Evolutionary conservation across 2,329 filamentous ascomycete species (phyloP).

Genomic region (Colletotrichum musicola): DNA sequence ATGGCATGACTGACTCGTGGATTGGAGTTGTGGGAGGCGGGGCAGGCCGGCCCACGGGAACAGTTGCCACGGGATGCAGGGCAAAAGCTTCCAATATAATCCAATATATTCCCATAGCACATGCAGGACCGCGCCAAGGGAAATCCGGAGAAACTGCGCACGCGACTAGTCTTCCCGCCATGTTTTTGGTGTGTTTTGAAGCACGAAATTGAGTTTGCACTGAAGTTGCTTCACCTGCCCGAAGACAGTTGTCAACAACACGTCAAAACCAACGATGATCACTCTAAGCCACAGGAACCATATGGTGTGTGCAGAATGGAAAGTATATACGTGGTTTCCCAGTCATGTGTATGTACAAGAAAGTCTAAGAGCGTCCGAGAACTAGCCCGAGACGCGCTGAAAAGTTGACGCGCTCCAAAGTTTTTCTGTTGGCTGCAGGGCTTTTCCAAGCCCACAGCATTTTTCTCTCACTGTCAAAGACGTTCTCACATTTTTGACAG

Average conservation of each 20-base stretch:
- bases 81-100: not conserved
- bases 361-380: not conserved
- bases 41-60: not conserved
- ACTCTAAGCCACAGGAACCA: not conserved
- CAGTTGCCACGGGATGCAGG: not conserved
- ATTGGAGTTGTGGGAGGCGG: constrained; percentile 1
- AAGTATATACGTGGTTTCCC: constrained; percentile 15
- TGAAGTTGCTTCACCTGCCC: no score
- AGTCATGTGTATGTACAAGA: constrained; percentile 28
- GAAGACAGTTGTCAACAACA: no score
- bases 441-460: not conserved
- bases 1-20: not conserved
- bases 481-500: not conserved
- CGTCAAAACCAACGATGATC: no score
- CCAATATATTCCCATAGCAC: not conserved
- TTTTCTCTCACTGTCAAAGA: no score
- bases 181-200: no score
- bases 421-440: not conserved
- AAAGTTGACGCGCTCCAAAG: not conserved
- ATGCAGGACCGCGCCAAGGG: not conserved
- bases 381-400: not conserved
- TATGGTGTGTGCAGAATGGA: not conserved
- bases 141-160: not conserved
- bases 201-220: no score
- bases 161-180: not conserved